Percentiles rank a stretch among this genome's conserved stretches.
Evolutionary conservation across 2,329 filamentous ascomycete species (phyloP).

Genomic region (Aspergillus carbonarius): DNA sequence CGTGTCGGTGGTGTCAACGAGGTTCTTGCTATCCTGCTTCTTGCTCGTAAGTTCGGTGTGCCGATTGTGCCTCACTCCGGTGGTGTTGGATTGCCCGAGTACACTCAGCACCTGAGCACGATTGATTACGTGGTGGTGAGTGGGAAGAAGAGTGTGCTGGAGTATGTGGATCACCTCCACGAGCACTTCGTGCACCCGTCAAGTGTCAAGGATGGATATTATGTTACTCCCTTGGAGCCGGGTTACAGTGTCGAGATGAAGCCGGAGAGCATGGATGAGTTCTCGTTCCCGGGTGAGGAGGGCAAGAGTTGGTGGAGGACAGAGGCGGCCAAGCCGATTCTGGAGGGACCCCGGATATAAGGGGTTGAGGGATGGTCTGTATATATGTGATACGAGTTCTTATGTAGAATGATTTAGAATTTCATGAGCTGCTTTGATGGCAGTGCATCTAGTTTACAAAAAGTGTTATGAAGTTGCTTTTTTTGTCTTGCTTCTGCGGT

Average conservation of each 20-base stretch:
- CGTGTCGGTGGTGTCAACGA: constrained; percentile 89
- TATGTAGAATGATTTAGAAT: neutral
- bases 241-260: constrained; percentile 96
- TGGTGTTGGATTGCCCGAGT: constrained; percentile 87
- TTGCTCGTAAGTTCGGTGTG: constrained; percentile 67
- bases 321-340: constrained; percentile 72
- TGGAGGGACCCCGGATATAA: constrained; percentile 55
- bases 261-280: constrained; percentile 78
- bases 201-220: constrained; percentile 79
- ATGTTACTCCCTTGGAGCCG: constrained; percentile 77
- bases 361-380: neutral
- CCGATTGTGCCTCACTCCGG: constrained; percentile 88
- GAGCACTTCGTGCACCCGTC: constrained; percentile 87
- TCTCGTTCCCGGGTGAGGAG: constrained; percentile 71
- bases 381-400: constrained; percentile 5
- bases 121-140: constrained; percentile 89
- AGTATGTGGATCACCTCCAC: constrained; percentile 91
- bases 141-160: constrained; percentile 76
- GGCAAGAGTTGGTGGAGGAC: constrained; percentile 84
- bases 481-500: no score
- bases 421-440: neutral
- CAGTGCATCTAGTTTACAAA: no score
- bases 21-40: constrained; percentile 82
- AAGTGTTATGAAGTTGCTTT: no score
- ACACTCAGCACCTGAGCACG: constrained; percentile 87